Evolutionary conservation across 2,329 filamentous ascomycete species (phyloP).

Genomic region (Berkeleyomyces basicola): DNA sequence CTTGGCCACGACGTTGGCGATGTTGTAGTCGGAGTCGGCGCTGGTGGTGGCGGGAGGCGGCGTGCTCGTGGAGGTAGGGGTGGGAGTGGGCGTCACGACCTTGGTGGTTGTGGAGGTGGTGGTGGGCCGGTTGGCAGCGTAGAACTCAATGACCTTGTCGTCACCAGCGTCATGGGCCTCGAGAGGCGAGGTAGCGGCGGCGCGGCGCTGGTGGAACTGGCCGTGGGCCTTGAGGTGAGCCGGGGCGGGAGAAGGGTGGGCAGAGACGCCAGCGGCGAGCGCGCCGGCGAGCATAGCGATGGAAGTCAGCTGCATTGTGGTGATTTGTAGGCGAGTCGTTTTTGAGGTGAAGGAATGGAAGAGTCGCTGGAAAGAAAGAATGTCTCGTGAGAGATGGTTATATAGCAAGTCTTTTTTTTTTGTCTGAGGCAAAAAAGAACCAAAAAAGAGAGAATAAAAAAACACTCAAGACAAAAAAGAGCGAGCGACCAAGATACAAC

Average conservation of each 20-base stretch:
- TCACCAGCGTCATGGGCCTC: neutral
- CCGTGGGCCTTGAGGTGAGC: slow-evolving; percentile 20
- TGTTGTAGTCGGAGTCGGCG: neutral
- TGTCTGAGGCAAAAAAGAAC: slow-evolving; percentile 2
- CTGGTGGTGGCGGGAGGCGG: neutral
- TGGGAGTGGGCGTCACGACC: neutral
- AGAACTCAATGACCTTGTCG: slow-evolving; percentile 17
- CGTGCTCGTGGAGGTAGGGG: slow-evolving; percentile 12
- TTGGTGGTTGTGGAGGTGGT: slow-evolving; percentile 13
- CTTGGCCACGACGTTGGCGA: neutral
- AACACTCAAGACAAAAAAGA: neutral
- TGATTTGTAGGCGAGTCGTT: neutral
- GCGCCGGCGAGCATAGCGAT: slow-evolving; percentile 24
- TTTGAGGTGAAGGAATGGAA: neutral
- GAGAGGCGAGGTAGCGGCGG: slow-evolving; percentile 16
- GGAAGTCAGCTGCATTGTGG: slow-evolving; percentile 28
- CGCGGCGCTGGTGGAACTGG: slow-evolving; percentile 20
- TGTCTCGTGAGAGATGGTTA: slow-evolving; percentile 2
- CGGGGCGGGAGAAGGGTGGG: slow-evolving; percentile 25
- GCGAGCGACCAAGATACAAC: neutral
- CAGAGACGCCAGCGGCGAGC: slow-evolving; percentile 23
- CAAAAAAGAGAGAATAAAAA: slow-evolving; percentile 8
- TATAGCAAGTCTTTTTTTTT: neutral
- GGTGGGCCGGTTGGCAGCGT: slow-evolving; percentile 22
- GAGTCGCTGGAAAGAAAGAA: neutral